These are phyloP conservation scores for Penicillium arizonense DNA, from an alignment of 495 filamentous ascomycete species.

Conservation along the genomic window DNA sequence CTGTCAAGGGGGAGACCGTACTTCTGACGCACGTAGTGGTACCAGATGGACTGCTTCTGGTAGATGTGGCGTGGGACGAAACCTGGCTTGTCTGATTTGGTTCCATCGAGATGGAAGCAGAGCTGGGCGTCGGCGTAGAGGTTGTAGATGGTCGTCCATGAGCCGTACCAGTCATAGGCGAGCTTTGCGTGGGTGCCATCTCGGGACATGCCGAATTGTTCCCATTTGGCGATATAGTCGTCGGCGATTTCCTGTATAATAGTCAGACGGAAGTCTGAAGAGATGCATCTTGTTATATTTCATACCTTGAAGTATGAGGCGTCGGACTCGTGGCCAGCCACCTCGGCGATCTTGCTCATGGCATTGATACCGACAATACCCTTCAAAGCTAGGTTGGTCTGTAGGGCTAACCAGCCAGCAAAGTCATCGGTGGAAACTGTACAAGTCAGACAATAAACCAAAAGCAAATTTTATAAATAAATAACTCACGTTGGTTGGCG, in stretches of 20 bases:
- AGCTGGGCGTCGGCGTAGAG: slow-evolving; percentile 80
- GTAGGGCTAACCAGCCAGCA: slow-evolving; percentile 86
- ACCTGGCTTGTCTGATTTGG: slow-evolving; percentile 28
- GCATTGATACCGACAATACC: slow-evolving; percentile 93
- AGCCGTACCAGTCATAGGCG: slow-evolving; percentile 91
- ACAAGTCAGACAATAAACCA: not conserved
- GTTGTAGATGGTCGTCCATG: slow-evolving; percentile 95
- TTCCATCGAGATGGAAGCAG: slow-evolving; percentile 69
- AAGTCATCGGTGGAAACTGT: slow-evolving; percentile 88
- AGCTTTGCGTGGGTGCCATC: slow-evolving; percentile 86
- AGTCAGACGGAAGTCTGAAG: not conserved
- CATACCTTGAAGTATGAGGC: slow-evolving; percentile 62
- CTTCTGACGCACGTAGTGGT: slow-evolving; percentile 73
- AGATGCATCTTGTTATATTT: not conserved
- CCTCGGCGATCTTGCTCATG: slow-evolving; percentile 78
- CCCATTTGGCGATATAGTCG: slow-evolving; percentile 80
- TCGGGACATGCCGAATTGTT: slow-evolving; percentile 73
- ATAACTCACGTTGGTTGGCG: slow-evolving; percentile 66
- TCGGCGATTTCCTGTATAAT: slow-evolving; percentile 59
- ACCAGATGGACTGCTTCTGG: slow-evolving; percentile 81
- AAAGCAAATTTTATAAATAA: not conserved
- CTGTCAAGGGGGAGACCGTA: slow-evolving; percentile 87
- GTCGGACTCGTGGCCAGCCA: slow-evolving; percentile 66
- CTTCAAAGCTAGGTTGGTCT: slow-evolving; percentile 91
- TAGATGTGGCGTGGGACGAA: slow-evolving; percentile 76